Conservation (phyloP, 345 rosid species). For the Eucalyptus albens region DNA sequence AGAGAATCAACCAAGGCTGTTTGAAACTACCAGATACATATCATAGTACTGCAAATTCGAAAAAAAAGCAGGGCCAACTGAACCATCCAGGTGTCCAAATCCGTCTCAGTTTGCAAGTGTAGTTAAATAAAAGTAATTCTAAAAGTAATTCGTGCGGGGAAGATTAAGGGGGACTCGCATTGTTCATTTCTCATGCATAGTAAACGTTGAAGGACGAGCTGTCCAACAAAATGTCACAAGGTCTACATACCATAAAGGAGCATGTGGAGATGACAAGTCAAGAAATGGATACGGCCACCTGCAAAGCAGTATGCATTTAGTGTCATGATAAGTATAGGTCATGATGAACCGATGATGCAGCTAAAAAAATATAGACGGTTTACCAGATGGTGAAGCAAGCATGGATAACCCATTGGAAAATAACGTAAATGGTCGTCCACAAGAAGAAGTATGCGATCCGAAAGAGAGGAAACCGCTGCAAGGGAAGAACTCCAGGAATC, state of each 20-base stretch:
- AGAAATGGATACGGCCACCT: conserved; percentile 99
- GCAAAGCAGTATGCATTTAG: neutral
- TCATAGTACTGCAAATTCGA: neutral
- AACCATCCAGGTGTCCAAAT: neutral
- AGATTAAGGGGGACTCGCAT: neutral
- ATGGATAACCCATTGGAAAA: conserved; percentile 85
- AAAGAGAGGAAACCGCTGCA: conserved; percentile 83
- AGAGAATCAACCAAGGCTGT: neutral
- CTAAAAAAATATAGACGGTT: neutral
- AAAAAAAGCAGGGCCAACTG: neutral
- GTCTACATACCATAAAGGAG: conserved; percentile 67
- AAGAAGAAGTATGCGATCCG: conserved; percentile 82
- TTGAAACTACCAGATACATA: neutral
- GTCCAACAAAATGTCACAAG: neutral
- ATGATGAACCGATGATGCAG: neutral
- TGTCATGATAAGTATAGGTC: neutral
- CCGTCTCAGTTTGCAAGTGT: neutral
- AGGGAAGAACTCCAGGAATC: neutral
- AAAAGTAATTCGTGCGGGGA: neutral
- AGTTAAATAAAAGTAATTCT: neutral
- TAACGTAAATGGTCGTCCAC: conserved; percentile 74
- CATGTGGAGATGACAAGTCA: conserved; percentile 74
- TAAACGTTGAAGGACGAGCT: neutral
- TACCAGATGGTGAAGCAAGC: conserved; percentile 67
- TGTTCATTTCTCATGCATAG: neutral